Base-by-base conservation (phyloP, 2,329 filamentous ascomycete species). In the Colletotrichum nymphaeae region DNA sequence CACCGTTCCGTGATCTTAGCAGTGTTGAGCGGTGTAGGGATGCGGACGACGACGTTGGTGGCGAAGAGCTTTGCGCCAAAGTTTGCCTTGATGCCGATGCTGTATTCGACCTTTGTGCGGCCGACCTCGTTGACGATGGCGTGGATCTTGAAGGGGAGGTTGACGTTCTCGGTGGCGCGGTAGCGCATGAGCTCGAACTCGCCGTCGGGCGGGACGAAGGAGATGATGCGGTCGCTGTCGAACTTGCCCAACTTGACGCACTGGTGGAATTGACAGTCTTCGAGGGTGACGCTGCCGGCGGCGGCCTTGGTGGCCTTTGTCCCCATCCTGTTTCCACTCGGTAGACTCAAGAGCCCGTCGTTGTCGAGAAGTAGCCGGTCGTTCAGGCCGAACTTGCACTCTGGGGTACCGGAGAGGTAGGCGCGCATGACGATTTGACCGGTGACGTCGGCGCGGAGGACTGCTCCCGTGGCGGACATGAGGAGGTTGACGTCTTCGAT, bases 171-270 rank as follows among this genome's bases (percentile, higher is more conserved):
- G 28, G 96, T 98, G 12, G 97, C 95, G 65, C 97, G 95, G 84
- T 99, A 99, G 60, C 95, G 93, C 97, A 99, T 99, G 75, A 99
- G 89, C 86, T 99, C 97, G 83, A 99, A 99, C 81, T 98, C 96
- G 77, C 97, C 97, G 81, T 99, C 97, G 3, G 97, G 97, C 2
- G 97, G 97, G 49, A 99, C 93, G 82, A 99, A 98, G 73, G 93
- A 97, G 83, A 99, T 98, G 82, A 98, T 98, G 76, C 97, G 90
- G 84, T 99, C 97, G 35, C 93, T 93, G 83, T 98, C 97, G 80
- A 99, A 99, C 81, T 97, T 97, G 76, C 96, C 95, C 35, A 99
- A 89, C 86, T 98, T 98, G 74, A 99, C 97, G 83, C 97, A 99
- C 84, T 99, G 97, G 84, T 99, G 97, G 85, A 99, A 98, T 81